Percentiles rank a stretch among this genome's conserved stretches.
phyloP scores from a whole-genome alignment of 768 basidiomycete species.

The Boletus eberwhitei region DNA sequence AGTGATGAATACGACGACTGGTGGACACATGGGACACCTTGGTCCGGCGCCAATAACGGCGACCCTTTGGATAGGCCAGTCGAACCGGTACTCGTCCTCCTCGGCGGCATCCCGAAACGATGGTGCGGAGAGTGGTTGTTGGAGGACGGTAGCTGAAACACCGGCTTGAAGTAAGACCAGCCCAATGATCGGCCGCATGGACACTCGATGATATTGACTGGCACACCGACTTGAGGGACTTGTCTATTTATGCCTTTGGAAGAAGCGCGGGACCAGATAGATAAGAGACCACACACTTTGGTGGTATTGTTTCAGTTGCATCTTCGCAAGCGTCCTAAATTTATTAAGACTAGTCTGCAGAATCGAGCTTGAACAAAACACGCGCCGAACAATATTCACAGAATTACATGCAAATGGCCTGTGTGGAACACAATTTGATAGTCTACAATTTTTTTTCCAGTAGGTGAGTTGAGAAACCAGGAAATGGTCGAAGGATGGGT shows the following conservation, averaged over 20 bases:
- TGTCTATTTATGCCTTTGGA: not conserved
- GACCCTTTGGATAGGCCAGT: constrained; percentile 7
- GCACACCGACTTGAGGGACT: not conserved
- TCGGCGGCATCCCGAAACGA: not conserved
- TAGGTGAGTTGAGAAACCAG: no score
- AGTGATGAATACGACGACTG: not conserved
- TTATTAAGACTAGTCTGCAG: no score
- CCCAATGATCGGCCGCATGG: not conserved
- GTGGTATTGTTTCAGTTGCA: no score
- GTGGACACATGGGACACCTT: not conserved
- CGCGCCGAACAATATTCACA: no score
- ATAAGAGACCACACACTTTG: not conserved
- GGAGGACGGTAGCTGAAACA: not conserved
- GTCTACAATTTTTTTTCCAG: no score
- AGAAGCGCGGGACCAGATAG: not conserved
- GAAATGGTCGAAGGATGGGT: no score
- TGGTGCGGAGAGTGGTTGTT: constrained; percentile 1
- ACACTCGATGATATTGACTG: not conserved
- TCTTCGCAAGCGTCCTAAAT: no score
- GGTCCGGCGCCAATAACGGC: constrained; percentile 16
- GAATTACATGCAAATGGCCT: no score
- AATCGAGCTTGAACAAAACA: no score
- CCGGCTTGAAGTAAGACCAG: not conserved
- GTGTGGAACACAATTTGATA: no score
- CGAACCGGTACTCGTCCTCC: not conserved